These are phyloP conservation scores for Emergomyces orientalis DNA, from an alignment of 2,329 filamentous ascomycete genomes.

Conservation along the genomic window DNA sequence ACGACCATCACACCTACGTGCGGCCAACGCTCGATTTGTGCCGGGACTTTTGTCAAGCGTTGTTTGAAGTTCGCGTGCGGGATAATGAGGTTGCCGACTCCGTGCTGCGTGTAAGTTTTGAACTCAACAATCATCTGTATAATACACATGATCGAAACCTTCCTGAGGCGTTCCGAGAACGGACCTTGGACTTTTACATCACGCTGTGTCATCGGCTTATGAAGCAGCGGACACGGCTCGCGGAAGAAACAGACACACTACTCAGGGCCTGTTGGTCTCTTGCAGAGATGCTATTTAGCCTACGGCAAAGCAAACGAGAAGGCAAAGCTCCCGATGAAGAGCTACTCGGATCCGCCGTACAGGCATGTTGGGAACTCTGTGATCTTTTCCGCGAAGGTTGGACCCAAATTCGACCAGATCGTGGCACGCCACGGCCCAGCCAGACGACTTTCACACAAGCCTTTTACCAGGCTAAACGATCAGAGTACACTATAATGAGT, in stretches of 20 bases:
- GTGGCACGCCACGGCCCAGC: conserved; percentile 72
- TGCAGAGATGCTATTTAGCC: conserved; percentile 84
- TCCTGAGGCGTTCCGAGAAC: conserved; percentile 77
- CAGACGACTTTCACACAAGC: conserved; percentile 64
- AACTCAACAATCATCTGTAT: conserved; percentile 90
- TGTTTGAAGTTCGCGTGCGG: conserved; percentile 75
- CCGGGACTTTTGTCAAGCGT: conserved; percentile 80
- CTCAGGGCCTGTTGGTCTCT: conserved; percentile 81
- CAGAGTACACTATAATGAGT: conserved; percentile 25
- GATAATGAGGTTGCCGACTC: conserved; percentile 76
- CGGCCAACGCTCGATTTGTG: conserved; percentile 74
- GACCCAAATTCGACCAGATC: conserved; percentile 77
- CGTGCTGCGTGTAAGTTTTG: conserved; percentile 82
- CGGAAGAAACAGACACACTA: conserved; percentile 73
- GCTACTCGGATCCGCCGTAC: conserved; percentile 74
- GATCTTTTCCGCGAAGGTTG: conserved; percentile 89
- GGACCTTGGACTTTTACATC: conserved; percentile 89
- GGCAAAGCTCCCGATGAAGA: conserved; percentile 69
- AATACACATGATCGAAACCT: conserved; percentile 79
- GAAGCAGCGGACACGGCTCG: conserved; percentile 75
- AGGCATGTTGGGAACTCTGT: conserved; percentile 90
- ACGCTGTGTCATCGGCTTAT: conserved; percentile 91
- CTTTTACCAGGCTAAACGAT: conserved; percentile 41
- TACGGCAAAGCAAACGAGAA: conserved; percentile 72
- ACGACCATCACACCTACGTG: conserved; percentile 54